Base-by-base conservation (phyloP, 2,329 filamentous ascomycete species). In the Sporothrix brunneoviolacea region DNA sequence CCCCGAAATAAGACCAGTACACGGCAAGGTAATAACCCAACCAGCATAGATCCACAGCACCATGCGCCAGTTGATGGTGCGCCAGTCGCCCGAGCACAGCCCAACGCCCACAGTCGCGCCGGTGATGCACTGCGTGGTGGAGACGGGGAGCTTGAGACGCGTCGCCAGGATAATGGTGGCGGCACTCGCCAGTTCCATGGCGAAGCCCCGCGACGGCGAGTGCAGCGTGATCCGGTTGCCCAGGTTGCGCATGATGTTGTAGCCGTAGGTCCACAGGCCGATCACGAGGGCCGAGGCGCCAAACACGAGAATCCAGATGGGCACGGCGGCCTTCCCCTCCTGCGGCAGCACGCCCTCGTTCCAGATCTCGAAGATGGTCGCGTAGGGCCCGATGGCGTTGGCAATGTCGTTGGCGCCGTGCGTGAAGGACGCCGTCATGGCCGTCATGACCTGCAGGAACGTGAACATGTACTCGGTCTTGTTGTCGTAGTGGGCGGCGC, bases 361-460 rank as follows among this genome's bases (percentile, higher is more conserved):
- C 77, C 79, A 86, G 55, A 82, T 76, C 54, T 77, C 68, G 65
- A 73, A 85, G 59, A 84, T 79, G 47, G 79, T 76, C 2, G 82
- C 77, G 60, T 78, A 83, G 1, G 81, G 82, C 0, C 80, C 80
- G 49, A 82, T 74, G 24, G 80, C 79, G 61, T 76, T 84, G 58
- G 77, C 70, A 18, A 85, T 77, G 54, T 85, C 82, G 62, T 85
- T 86, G 57, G 80, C 79, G 21, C 82, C 82, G 66, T 86, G 81
- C 2, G 77, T 76, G 55, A 84, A 83, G 4, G 79, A 82, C 13
- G 80, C 77, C 28, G 80, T 79, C 56, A 76, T 75, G 9, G 81
- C 80, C 5, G 80, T 80, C 66, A 80, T 70, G 58, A 82, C 64
- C 58, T 81, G 79, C 27, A 80, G 70, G 64, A 79, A 82, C 6